Base-by-base conservation (phyloP, 495 filamentous ascomycete species). In the Talaromyces liani region DNA sequence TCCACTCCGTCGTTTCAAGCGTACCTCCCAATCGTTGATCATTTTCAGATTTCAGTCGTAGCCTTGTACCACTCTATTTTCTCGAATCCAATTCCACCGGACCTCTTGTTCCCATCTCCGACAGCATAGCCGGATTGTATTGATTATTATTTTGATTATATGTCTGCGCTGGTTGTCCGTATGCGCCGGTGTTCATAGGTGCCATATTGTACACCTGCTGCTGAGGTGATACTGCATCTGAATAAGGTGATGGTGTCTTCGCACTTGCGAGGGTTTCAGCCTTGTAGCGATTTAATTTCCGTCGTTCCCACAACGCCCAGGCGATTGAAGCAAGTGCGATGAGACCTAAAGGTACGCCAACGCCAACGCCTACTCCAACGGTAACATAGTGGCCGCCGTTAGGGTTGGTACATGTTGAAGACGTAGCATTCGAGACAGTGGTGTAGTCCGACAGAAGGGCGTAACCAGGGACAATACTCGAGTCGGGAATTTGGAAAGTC, bases 311-410 rank as follows among this genome's bases (percentile, higher is more conserved):
- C 12, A 73, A 47, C 1, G 70, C 71, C 65, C 70, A 72, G 20
- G 58, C 60, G 14, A 71, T 66, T 27, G 73, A 73, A 3, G 64
- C 72, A 6, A 77, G 67, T 6, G 68, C 75, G 22, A 78, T 70
- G 7, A 72, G 66, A 6, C 69, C 68, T 5, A 71, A 60, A 1
- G 74, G 72, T 5, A 69, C 68, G 10, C 69, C 69, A 9, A 68
- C 65, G 5, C 73, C 73, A 36, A 58, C 22, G 22, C 53, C 53
- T 14, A 56, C 27, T 22, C 22, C 53, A 9, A 76, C 65, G 8
- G 74, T 69, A 9, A 63, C 64, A 36, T 65, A 49, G n/a, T 65
- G 59, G 49, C 51, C 34, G 22, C 24, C 39, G 20, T 14, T 24
- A 25, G n/a, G 4, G 22, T 12, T 10, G 20, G 4, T 25, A 2